These are phyloP conservation scores for Nematodospora valgi DNA, from an alignment of 805 yeast species.

Conservation along the genomic window DNA sequence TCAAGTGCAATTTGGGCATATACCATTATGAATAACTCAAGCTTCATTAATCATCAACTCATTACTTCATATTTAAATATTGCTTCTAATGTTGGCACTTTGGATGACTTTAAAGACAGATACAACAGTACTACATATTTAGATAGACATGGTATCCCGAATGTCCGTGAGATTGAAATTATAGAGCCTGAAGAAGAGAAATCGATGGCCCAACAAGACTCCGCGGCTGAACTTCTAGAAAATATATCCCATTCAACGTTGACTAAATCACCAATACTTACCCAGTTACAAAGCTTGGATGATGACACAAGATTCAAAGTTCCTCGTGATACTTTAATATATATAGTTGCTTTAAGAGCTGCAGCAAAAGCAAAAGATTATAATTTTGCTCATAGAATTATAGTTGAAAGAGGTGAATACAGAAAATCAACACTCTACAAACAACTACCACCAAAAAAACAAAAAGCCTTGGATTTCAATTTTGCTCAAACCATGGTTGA, in stretches of 20 bases:
- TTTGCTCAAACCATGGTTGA: conserved; percentile 74
- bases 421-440: conserved; percentile 55
- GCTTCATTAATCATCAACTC: conserved; percentile 37
- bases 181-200: conserved; percentile 7
- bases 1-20: conserved; percentile 73
- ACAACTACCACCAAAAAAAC: conserved; percentile 26
- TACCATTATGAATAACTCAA: conserved; percentile 42
- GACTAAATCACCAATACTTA: conserved; percentile 11
- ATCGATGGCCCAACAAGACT: neutral
- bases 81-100: conserved; percentile 31
- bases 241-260: neutral
- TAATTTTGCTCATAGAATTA: conserved; percentile 59
- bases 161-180: conserved; percentile 14
- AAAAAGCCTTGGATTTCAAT: conserved; percentile 51
- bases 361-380: conserved; percentile 54
- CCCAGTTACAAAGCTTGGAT: neutral
- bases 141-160: conserved; percentile 21
- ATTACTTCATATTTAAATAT: conserved; percentile 54
- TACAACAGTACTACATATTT: conserved; percentile 26
- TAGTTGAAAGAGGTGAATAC: conserved; percentile 78
- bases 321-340: conserved; percentile 43
- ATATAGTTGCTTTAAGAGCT: conserved; percentile 62
- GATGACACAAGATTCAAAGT: conserved; percentile 9
- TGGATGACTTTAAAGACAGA: conserved; percentile 33
- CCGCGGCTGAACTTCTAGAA: conserved; percentile 8